These are phyloP conservation scores for Scalesia atractyloides DNA, from an alignment of 129 eudicot species.

Conservation along the genomic window DNA sequence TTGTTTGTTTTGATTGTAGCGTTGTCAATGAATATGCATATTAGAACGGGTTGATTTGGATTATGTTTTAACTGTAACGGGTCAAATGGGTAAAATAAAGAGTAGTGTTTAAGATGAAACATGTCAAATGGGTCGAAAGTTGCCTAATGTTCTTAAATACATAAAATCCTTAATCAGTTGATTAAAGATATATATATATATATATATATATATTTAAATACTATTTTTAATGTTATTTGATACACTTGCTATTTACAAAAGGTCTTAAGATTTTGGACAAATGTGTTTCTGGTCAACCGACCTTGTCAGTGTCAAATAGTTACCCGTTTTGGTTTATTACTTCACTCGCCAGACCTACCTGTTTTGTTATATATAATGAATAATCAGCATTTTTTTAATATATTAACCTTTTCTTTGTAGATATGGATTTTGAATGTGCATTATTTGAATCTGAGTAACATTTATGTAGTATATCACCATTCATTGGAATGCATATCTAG, in stretches of 20 bases:
- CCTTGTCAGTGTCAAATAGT: neutral
- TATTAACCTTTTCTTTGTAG: too few relatives aligned
- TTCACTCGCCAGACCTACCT: neutral
- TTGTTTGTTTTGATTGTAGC: constrained; percentile 1
- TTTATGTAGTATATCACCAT: neutral
- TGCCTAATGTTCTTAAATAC: neutral
- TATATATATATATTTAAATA: too few relatives aligned
- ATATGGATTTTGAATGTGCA: too few relatives aligned
- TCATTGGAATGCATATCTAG: constrained; percentile 1
- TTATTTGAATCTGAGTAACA: neutral
- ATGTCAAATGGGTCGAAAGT: constrained; percentile 13
- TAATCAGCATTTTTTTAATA: neutral
- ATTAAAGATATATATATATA: neutral
- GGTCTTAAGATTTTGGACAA: too few relatives aligned
- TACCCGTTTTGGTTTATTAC: neutral
- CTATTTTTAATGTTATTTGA: neutral
- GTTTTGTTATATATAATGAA: neutral
- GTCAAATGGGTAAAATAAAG: neutral
- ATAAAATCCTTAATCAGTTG: neutral
- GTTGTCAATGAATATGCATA: constrained; percentile 1
- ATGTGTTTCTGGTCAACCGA: too few relatives aligned
- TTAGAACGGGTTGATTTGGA: neutral
- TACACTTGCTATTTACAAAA: neutral
- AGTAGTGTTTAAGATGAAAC: neutral
- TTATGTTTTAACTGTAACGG: neutral